Base-by-base conservation (phyloP, 441 rosid species). In the Melianthus villosus region DNA sequence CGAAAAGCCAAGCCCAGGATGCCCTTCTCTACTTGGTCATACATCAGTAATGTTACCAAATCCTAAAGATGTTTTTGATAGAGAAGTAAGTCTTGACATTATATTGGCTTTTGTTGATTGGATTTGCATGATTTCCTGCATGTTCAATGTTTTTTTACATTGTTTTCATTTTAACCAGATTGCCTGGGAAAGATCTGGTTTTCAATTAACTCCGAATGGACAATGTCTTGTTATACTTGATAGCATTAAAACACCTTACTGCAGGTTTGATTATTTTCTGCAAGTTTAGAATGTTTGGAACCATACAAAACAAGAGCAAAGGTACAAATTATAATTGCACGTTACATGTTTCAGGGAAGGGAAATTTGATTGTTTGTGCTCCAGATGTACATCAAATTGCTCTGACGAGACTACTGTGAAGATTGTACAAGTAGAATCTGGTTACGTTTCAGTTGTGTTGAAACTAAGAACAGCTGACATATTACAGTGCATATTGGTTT, bases 141-240 rank as follows among this genome's bases (percentile, higher is more conserved):
- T 36, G 16, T 34, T 44, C 42, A 29, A 37, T 17, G 9, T 25
- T 46, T 18, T 38, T 47, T 13, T 27, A 45, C 16, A 9, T 22
- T 30, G 16, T 22, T 44, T 18, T 51, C 14, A 7, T 50, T 6
- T 49, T 62, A 37, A 12, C 42, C 67, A 89, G 98, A 48, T 63
- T 58, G 58, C 46, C 51, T 36, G 41, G 30, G 92, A 84, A 59
- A 59, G 60, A 54, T 68, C 77, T 44, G 63, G 68, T 53, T 57
- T 77, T 19, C 80, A 74, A 49, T 58, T 81, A 42, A 67, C 83
- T 51, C 96, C 87, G 14, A 78, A 75, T 41, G 96, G 92, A 38
- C 61, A 60, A 50, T 52, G 48, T 56, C 78, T 89, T 32, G 55
- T 75, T 54, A 56, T 89, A 28, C 73, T 59, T 45, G 89, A 72